Percentiles rank a stretch among this genome's conserved stretches.
Evolutionary conservation across 139 green algal genomes (phyloP).

Genomic region (Dunaliella primolecta): DNA sequence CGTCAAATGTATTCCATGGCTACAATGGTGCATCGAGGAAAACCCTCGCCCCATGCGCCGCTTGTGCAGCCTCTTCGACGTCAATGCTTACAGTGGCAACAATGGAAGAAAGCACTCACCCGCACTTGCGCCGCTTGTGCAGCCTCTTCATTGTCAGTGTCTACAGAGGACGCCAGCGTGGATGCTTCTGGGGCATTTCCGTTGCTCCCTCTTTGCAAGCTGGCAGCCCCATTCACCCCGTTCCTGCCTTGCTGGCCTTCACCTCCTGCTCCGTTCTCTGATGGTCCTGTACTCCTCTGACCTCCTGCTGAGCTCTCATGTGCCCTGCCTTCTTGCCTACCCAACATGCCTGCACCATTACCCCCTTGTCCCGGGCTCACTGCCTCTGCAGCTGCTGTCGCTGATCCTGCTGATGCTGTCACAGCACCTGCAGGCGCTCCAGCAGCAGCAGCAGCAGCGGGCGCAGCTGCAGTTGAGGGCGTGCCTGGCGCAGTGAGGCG

Average conservation of each 20-base stretch:
- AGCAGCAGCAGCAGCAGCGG: neutral
- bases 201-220: no score
- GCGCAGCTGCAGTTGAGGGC: constrained; percentile 27
- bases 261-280: neutral
- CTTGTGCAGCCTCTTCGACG: no score
- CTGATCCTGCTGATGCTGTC: neutral
- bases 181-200: no score
- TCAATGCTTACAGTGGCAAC: no score
- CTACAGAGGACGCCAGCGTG: no score
- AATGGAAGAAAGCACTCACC: neutral
- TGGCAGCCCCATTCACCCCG: no score
- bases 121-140: constrained; percentile 7
- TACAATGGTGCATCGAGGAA: no score
- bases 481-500: constrained; percentile 50
- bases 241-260: neutral
- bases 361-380: neutral
- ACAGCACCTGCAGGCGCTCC: neutral
- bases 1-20: no score
- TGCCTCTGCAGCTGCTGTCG: neutral
- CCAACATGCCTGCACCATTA: neutral
- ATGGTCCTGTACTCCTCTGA: neutral
- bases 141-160: neutral
- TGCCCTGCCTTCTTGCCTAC: neutral
- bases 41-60: no score
- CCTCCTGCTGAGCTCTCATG: neutral